These are phyloP conservation scores for Cryptococcus wingfieldii DNA, from an alignment of 1,284 basidiomycete species.

Conservation along the genomic window DNA sequence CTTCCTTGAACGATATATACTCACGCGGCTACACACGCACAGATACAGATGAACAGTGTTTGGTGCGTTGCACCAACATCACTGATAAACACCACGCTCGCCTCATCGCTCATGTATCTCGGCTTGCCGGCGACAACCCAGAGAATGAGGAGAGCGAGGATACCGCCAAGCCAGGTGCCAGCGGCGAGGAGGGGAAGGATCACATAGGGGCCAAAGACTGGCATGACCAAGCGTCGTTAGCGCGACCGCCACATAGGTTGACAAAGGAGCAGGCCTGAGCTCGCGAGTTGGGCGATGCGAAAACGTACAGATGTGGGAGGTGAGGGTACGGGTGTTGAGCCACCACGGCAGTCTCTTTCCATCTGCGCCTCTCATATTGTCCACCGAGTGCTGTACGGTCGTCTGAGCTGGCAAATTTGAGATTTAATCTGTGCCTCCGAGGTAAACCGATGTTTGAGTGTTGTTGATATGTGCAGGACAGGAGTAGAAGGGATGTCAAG, in stretches of 20 bases:
- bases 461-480: no score
- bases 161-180: conserved; percentile 38
- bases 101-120: conserved; percentile 44
- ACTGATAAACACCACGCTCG: conserved; percentile 51
- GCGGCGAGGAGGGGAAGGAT: conserved; percentile 38
- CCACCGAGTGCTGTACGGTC: background rate
- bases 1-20: conserved; percentile 3
- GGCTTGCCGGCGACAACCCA: conserved; percentile 48
- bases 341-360: conserved; percentile 11
- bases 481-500: no score
- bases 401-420: no score
- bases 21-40: conserved; percentile 27
- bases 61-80: conserved; percentile 50
- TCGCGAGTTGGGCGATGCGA: background rate
- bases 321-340: conserved; percentile 12
- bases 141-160: conserved; percentile 44
- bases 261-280: background rate
- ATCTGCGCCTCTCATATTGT: conserved; percentile 10
- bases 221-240: background rate
- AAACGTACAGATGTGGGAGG: conserved; percentile 39
- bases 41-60: conserved; percentile 48
- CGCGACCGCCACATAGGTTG: background rate
- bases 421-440: no score
- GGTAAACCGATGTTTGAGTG: no score
- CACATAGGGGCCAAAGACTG: conserved; percentile 49